These are phyloP conservation scores for Pythium guiyangense DNA, from an alignment of 352 stramenopile genomes.

Conservation along the genomic window DNA sequence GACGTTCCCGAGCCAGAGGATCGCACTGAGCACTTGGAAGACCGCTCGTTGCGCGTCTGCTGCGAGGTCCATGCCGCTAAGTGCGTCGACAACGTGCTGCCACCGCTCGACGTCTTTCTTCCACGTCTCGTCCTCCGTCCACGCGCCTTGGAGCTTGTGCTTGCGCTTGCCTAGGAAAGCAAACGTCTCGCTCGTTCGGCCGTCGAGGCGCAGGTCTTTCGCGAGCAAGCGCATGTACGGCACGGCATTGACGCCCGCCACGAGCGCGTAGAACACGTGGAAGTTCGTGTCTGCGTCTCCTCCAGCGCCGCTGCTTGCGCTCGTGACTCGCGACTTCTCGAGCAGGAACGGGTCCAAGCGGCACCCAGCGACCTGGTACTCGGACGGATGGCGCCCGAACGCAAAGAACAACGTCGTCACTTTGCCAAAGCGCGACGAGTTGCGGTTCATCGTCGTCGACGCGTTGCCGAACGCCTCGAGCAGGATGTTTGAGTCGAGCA, in stretches of 20 bases:
- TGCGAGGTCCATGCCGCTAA: constrained; percentile 39
- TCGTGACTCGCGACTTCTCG: constrained; percentile 62
- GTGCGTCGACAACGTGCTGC: constrained; percentile 44
- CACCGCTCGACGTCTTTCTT: constrained; percentile 67
- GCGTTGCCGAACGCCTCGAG: constrained; percentile 74
- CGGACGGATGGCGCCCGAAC: constrained; percentile 36
- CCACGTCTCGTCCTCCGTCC: constrained; percentile 28
- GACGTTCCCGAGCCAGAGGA: constrained; percentile 73
- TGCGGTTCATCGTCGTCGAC: constrained; percentile 56
- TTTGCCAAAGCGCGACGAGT: constrained; percentile 77
- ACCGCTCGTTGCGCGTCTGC: constrained; percentile 37
- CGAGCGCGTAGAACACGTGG: constrained; percentile 68
- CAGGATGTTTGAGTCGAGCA: constrained; percentile 70
- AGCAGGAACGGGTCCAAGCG: constrained; percentile 57
- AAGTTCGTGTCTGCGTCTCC: constrained; percentile 46
- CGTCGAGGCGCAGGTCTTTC: constrained; percentile 38
- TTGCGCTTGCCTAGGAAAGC: constrained; percentile 38
- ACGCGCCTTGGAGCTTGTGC: constrained; percentile 24
- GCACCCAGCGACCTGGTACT: constrained; percentile 57
- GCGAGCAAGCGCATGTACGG: constrained; percentile 25
- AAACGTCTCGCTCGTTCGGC: constrained; percentile 33
- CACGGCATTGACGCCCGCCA: constrained; percentile 47
- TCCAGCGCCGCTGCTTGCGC: constrained; percentile 3
- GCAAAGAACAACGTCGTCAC: constrained; percentile 43
- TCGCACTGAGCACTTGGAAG: constrained; percentile 58